Evolutionary conservation across 1,284 basidiomycete species (phyloP).

Genomic region (Sanghuangporus weigelae): DNA sequence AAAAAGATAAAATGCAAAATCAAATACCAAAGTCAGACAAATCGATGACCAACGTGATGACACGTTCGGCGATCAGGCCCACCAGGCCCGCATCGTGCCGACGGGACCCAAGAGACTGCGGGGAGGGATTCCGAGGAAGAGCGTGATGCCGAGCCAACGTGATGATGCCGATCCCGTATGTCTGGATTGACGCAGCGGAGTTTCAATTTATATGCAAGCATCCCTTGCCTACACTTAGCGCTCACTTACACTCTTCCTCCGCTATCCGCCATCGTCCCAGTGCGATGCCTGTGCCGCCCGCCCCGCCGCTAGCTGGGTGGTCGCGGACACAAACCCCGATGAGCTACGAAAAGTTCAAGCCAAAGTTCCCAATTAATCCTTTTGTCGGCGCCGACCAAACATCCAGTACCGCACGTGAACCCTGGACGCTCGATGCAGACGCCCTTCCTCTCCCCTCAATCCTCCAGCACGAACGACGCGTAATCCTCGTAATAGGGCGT

Average conservation of each 20-base stretch:
- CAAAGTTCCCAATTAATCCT: slow-evolving; percentile 45
- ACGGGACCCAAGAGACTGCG: background rate
- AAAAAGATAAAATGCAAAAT: background rate
- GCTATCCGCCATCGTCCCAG: background rate
- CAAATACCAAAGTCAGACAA: background rate
- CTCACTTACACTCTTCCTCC: background rate
- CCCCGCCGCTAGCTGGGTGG: background rate
- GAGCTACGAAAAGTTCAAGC: slow-evolving; percentile 39
- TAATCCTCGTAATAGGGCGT: slow-evolving; percentile 50
- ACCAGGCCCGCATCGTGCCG: background rate
- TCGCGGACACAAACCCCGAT: background rate
- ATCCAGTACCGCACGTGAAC: slow-evolving; percentile 24
- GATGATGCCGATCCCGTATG: background rate
- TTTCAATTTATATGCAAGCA: background rate
- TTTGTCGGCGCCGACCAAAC: slow-evolving; percentile 28
- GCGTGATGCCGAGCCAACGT: background rate
- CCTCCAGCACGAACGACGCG: slow-evolving; percentile 30
- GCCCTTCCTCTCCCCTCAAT: slow-evolving; percentile 23
- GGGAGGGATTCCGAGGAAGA: background rate
- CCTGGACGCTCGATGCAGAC: slow-evolving; percentile 33
- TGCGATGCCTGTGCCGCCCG: background rate
- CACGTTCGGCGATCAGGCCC: background rate
- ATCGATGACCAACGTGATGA: background rate
- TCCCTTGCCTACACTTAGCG: background rate
- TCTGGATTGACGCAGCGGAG: background rate